These are phyloP conservation scores for Debaryomycetaceae sp. DNA, from an alignment of 1,139 yeast genomes.

Conservation along the genomic window DNA sequence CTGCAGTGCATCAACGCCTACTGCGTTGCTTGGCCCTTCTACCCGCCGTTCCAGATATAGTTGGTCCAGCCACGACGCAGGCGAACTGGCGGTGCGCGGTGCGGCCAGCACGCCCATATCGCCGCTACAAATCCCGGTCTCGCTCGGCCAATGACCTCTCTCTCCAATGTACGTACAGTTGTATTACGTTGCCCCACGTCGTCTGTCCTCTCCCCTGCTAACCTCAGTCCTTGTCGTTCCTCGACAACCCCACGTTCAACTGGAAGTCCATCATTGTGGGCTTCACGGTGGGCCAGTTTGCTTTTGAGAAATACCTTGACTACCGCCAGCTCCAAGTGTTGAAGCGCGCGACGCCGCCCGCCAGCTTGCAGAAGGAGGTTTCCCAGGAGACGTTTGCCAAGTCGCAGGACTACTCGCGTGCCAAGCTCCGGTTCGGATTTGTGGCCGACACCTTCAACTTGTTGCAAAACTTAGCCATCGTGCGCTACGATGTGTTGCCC, in stretches of 20 bases:
- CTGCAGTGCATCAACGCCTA: no score
- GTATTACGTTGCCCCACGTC: no score
- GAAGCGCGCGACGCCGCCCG: slow-evolving; percentile 52
- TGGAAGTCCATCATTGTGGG: slow-evolving; percentile 79
- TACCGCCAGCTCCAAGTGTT: slow-evolving; percentile 75
- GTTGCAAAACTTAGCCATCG: slow-evolving; percentile 51
- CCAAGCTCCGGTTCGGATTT: slow-evolving; percentile 73
- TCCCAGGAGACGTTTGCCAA: slow-evolving; percentile 70
- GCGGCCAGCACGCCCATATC: no score
- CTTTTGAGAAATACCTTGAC: slow-evolving; percentile 69
- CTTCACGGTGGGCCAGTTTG: slow-evolving; percentile 69
- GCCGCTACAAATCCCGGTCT: no score
- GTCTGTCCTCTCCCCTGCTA: slow-evolving; percentile 1
- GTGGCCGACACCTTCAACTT: slow-evolving; percentile 50
- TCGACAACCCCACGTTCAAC: slow-evolving; percentile 48
- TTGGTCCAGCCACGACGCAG: no score
- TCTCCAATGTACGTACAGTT: no score
- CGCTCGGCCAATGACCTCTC: no score
- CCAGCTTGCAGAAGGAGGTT: slow-evolving; percentile 58
- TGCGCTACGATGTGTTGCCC: slow-evolving; percentile 65
- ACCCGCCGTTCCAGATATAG: no score
- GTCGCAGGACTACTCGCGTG: slow-evolving; percentile 74
- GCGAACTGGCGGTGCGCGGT: no score
- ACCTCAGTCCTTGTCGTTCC: slow-evolving; percentile 25
- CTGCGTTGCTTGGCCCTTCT: no score